Base-by-base conservation (phyloP, 345 rosid species). In the Excoecaria agallocha region DNA sequence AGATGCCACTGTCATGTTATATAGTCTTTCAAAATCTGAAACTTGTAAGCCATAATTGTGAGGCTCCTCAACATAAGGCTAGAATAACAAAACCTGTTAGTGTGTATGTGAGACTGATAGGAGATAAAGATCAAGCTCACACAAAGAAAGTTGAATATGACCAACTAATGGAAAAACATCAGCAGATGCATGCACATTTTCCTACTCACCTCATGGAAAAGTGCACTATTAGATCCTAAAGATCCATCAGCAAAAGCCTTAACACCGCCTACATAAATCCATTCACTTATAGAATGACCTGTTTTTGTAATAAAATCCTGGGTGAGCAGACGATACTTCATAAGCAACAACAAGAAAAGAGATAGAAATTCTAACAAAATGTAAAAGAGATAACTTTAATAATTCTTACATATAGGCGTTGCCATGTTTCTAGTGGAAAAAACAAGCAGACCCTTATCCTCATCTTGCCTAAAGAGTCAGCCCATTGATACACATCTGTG, bases 211-310 rank as follows among this genome's bases (percentile, higher is more conserved):
- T 92, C 95, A 72, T 86, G 72, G 73, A 94, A 88, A n/a, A 92
- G 92, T 73, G 97, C 98, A 82, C 97, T 92, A 57, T 82, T 87
- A 43, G 97, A 89, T 67, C 97, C 97, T 71, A 92, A 75, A 78
- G 98, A 90, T 45, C 98, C 98, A 86, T 94, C 98, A 60, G 87
- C 86, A 83, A 90, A 94, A 56, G 92, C 97, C 87, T 94, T 92
- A 75, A 94, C 91, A 46, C 98, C 98, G 66, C 98, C 94, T 69
- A 89, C 83, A 77, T 94, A 90, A 75, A 90, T 76, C 94, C 94
- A 82, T 65, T 88, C 81, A 70, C 96, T 94, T 61, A 90, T 48
- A 52, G 73, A 76, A 56, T 30, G 74, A 45, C 97, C 97, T 71
- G 65, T 72, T 73, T 77, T 83, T 59, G 78, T 86, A 75, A 82